Percentiles rank a stretch among this genome's conserved stretches.
These are phyloP conservation scores for Hemisphaericaspora xylofermentans DNA, from an alignment of 1,139 yeast genomes.

Conservation along the genomic window DNA sequence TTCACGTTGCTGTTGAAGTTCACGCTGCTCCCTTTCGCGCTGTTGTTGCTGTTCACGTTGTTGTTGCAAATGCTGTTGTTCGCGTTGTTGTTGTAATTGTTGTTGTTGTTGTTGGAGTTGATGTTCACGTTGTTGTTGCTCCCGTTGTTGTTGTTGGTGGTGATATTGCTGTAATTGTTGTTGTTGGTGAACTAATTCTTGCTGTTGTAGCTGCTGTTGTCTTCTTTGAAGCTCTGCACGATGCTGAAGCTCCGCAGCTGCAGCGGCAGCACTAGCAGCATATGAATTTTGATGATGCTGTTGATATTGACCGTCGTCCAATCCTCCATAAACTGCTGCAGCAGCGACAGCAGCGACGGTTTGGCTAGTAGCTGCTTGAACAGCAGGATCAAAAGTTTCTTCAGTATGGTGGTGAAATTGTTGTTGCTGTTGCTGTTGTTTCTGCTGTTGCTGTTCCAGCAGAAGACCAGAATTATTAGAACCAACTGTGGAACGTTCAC, in stretches of 20 bases:
- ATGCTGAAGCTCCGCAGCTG: conserved; percentile 24
- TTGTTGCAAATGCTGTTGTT: conserved; percentile 11
- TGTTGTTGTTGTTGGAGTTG: conserved; percentile 10
- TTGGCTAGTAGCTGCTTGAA: conserved; percentile 6
- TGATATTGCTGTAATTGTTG: conserved; percentile 22
- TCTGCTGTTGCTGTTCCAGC: conserved; percentile 7
- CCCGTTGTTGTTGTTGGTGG: conserved; percentile 14
- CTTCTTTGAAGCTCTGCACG: conserved; percentile 25
- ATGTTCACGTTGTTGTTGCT: conserved; percentile 7
- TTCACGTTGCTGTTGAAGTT: conserved; percentile 16
- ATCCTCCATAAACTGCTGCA: conserved; percentile 6
- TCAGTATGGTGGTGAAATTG: conserved; percentile 8
- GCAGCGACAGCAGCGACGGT: conserved; percentile 9
- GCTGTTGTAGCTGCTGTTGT: conserved; percentile 31
- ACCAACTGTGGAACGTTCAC: conserved; percentile 8
- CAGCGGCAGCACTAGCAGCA: conserved; percentile 19
- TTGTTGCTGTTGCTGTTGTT: conserved; percentile 8
- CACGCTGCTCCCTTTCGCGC: conserved; percentile 9
- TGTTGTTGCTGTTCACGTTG: conserved; percentile 10
- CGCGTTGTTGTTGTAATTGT: conserved; percentile 19
- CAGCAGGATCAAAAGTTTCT: conserved; percentile 6
- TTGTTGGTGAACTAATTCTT: conserved; percentile 22
- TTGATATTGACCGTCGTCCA: conserved; percentile 13
- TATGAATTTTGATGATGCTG: conserved; percentile 21
- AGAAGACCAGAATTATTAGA: conserved; percentile 1